phyloP scores from a whole-genome alignment of 2,329 filamentous ascomycete species.

The Xylaria sp. region DNA sequence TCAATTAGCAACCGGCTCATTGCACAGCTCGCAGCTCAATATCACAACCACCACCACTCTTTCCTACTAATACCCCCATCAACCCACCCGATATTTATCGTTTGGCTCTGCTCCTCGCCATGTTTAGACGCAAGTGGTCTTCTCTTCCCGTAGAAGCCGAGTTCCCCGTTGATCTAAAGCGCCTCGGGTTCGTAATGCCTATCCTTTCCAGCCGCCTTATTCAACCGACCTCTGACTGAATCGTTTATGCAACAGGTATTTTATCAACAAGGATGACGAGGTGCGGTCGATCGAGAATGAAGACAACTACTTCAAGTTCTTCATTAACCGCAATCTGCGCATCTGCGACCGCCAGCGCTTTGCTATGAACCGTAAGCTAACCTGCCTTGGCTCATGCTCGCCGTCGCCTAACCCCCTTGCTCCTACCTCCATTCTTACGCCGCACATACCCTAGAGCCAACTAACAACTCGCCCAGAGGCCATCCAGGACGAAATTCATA shows the following conservation, averaged over 20 bases:
- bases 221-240: conserved; percentile 3
- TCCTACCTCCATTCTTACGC: not conserved
- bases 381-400: not conserved
- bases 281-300: conserved; percentile 76
- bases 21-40: too few relatives aligned
- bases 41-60: not conserved
- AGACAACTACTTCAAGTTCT: conserved; percentile 78
- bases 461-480: conserved; percentile 61
- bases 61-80: not conserved
- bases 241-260: conserved; percentile 68
- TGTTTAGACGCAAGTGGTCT: conserved; percentile 80
- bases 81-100: too few relatives aligned
- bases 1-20: too few relatives aligned
- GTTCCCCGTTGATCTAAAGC: conserved; percentile 73
- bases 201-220: not conserved
- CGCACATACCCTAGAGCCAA: not conserved
- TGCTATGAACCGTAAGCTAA: conserved; percentile 73
- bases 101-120: conserved; percentile 52
- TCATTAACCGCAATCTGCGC: conserved; percentile 77
- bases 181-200: conserved; percentile 72
- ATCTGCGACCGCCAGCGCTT: conserved; percentile 81
- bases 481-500: conserved; percentile 67
- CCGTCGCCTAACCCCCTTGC: not conserved
- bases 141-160: conserved; percentile 76
- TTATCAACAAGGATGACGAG: conserved; percentile 79